phyloP scores from a whole-genome alignment of 2,329 filamentous ascomycete genomes.

The Penicillium decumbens region DNA sequence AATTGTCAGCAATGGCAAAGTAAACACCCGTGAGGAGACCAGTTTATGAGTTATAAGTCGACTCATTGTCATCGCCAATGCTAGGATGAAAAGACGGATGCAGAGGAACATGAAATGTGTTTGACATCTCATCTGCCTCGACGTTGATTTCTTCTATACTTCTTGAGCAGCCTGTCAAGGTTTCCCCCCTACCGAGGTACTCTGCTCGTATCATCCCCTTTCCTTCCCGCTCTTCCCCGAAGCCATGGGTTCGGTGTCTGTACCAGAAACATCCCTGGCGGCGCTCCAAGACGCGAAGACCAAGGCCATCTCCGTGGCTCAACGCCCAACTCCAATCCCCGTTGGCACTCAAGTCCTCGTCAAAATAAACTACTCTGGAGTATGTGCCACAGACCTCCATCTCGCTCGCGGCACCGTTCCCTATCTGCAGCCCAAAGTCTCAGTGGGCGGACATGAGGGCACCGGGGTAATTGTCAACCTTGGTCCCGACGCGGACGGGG shows the following conservation, averaged over 20 bases:
- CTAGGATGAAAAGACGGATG: background rate
- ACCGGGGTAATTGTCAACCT: slow-evolving; percentile 40
- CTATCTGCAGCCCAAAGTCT: slow-evolving; percentile 33
- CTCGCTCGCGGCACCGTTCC: slow-evolving; percentile 33
- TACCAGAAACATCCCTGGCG: slow-evolving; percentile 3
- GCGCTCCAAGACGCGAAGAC: slow-evolving; percentile 6
- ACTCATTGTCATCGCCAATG: background rate
- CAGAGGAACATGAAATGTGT: slow-evolving; percentile 1
- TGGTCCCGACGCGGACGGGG: slow-evolving; percentile 32
- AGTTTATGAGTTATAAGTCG: background rate
- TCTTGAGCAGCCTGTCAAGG: background rate
- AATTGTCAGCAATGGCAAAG: background rate
- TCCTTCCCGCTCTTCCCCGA: background rate
- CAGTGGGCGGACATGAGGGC: slow-evolving; percentile 46
- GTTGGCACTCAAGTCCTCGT: slow-evolving; percentile 35
- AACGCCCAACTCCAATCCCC: slow-evolving; percentile 11
- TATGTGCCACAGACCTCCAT: slow-evolving; percentile 41
- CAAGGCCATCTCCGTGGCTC: slow-evolving; percentile 4
- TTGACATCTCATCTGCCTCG: background rate
- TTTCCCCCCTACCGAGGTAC: background rate
- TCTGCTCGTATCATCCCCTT: background rate
- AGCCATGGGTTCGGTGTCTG: slow-evolving; percentile 2
- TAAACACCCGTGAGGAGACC: background rate
- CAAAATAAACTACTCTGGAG: slow-evolving; percentile 33
- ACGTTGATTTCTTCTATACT: background rate